These are phyloP conservation scores for Crithidia bombi DNA, from an alignment of 208 protist species.

Conservation along the genomic window DNA sequence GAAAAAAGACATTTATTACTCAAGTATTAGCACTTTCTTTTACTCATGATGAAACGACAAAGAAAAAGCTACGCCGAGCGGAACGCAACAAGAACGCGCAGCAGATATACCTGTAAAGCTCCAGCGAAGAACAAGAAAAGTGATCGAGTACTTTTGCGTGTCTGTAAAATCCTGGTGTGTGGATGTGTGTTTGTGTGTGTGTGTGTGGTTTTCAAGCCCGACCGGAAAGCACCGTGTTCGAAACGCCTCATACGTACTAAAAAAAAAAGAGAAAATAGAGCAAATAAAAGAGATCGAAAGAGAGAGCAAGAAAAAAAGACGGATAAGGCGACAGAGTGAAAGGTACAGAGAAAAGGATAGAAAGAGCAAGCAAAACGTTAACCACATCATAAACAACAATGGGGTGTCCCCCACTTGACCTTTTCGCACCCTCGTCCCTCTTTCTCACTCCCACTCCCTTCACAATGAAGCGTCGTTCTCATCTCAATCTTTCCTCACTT, in stretches of 20 bases:
- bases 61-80: background rate
- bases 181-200: background rate
- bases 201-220: background rate
- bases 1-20: background rate
- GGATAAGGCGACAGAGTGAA: constrained; percentile 4
- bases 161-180: background rate
- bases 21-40: background rate
- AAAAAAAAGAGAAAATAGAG: constrained; percentile 26
- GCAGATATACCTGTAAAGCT: constrained; percentile 12
- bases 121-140: constrained; percentile 5
- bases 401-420: too few relatives aligned
- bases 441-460: too few relatives aligned
- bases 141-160: constrained; percentile 2
- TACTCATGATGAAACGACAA: background rate
- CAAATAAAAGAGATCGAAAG: background rate
- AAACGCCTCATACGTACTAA: constrained; percentile 13
- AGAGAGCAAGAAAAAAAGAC: constrained; percentile 17
- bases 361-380: too few relatives aligned
- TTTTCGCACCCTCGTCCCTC: too few relatives aligned
- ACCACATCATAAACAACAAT: too few relatives aligned
- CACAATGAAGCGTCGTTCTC: too few relatives aligned
- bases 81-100: background rate
- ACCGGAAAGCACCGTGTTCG: constrained; percentile 26
- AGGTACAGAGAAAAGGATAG: constrained; percentile 22
- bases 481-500: too few relatives aligned